These are phyloP conservation scores for Suillus lakei DNA, from an alignment of 768 basidiomycete species.

Conservation along the genomic window DNA sequence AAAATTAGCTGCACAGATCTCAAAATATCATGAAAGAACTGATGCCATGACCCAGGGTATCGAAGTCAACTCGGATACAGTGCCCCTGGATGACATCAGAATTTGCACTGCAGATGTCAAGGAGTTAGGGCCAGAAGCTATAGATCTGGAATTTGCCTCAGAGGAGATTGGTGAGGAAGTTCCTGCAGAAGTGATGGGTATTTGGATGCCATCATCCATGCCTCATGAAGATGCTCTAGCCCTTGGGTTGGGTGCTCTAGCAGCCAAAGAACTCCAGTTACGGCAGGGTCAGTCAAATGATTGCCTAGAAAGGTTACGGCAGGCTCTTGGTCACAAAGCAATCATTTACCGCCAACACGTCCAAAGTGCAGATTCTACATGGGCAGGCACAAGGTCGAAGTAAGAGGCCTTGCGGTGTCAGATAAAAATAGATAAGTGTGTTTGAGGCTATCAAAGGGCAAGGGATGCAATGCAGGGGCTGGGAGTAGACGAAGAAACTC, in stretches of 20 bases:
- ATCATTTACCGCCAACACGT: conserved; percentile 9
- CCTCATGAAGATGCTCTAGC: neutral
- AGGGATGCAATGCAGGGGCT: neutral
- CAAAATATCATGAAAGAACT: conserved; percentile 2
- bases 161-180: neutral
- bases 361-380: conserved; percentile 5
- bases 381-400: conserved; percentile 8
- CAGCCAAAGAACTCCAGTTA: conserved; percentile 7
- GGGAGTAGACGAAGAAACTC: neutral
- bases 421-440: conserved; percentile 5
- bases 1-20: neutral
- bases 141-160: neutral
- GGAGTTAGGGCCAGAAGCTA: conserved; percentile 3
- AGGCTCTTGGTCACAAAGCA: conserved; percentile 9
- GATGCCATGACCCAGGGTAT: neutral
- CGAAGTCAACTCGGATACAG: neutral
- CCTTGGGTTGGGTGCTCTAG: conserved; percentile 4
- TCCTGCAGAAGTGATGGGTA: conserved; percentile 9
- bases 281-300: conserved; percentile 11
- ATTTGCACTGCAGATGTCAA: neutral
- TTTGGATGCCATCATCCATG: conserved; percentile 12
- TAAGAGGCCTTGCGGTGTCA: neutral
- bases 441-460: conserved; percentile 6
- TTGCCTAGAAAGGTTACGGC: conserved; percentile 2
- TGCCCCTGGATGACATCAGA: neutral